Conservation (phyloP, 164 flowering plant genomes). For the Stephania yunnanensis region DNA sequence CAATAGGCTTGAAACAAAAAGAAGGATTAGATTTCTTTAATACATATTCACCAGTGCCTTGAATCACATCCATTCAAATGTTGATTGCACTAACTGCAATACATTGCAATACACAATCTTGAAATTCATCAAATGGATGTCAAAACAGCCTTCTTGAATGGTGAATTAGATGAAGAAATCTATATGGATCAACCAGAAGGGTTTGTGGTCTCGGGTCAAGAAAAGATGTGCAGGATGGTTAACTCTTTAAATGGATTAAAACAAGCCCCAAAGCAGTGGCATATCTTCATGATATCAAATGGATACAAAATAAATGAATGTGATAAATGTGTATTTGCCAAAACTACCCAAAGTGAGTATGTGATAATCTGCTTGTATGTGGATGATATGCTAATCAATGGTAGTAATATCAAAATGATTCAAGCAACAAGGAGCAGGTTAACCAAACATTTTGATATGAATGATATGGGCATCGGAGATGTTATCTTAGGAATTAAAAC, state of each 20-base stretch:
- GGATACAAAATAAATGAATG: not conserved
- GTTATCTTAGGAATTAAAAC: not conserved
- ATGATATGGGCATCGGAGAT: too few species aligned
- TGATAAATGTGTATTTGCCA: not conserved
- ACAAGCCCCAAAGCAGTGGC: not conserved
- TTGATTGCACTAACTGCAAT: not conserved
- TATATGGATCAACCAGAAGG: slow-evolving; percentile 1
- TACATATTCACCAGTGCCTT: not conserved
- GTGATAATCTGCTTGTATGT: not conserved
- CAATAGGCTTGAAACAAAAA: not conserved
- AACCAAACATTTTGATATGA: not conserved
- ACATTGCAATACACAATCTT: not conserved
- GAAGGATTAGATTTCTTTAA: not conserved
- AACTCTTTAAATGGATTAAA: not conserved
- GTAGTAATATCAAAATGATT: not conserved
- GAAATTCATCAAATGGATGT: slow-evolving; percentile 3
- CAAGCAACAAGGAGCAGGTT: not conserved
- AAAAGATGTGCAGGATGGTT: slow-evolving; percentile 3
- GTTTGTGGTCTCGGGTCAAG: not conserved
- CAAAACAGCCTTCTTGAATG: not conserved
- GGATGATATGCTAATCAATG: not conserved
- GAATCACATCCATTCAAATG: not conserved
- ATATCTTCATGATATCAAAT: not conserved
- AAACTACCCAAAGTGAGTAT: not conserved
- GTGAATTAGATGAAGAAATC: slow-evolving; percentile 1